These are phyloP conservation scores for Fraxinus angustifolia DNA, from an alignment of 305 asterid genomes.

Conservation along the genomic window DNA sequence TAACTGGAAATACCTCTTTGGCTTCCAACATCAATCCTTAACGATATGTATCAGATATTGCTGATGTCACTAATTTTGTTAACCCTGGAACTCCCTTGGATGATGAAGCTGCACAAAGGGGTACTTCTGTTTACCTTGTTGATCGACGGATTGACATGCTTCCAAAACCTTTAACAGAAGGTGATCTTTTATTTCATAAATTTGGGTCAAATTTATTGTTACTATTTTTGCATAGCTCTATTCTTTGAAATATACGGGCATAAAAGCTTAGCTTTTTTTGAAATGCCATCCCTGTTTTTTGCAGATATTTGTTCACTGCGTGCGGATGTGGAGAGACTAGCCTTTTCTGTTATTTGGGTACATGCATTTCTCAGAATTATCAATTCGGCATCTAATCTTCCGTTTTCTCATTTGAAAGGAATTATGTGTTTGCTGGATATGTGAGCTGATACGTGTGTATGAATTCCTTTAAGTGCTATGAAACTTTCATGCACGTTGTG, in stretches of 20 bases:
- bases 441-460: slow-evolving; percentile 13
- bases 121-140: slow-evolving; percentile 98
- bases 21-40: slow-evolving; percentile 42
- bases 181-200: slow-evolving; percentile 31
- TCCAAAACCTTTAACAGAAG: slow-evolving; percentile 98
- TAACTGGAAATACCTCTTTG: neutral
- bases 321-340: slow-evolving; percentile 90
- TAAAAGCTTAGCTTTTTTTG: neutral
- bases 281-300: slow-evolving; percentile 22
- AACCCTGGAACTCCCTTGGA: slow-evolving; percentile 91
- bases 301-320: slow-evolving; percentile 96
- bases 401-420: neutral
- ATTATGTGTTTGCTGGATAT: slow-evolving; percentile 16
- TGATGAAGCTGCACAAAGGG: slow-evolving; percentile 96
- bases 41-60: slow-evolving; percentile 67
- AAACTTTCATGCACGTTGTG: slow-evolving; percentile 1
- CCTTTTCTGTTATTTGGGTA: slow-evolving; percentile 99
- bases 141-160: slow-evolving; percentile 99
- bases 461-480: slow-evolving; percentile 4
- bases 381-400: slow-evolving; percentile 17
- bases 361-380: slow-evolving; percentile 19
- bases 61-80: slow-evolving; percentile 98
- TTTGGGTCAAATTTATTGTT: neutral
- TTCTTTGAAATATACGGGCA: slow-evolving; percentile 11
- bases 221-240: slow-evolving; percentile 21